Evolutionary conservation across 495 filamentous ascomycete genomes (phyloP).

Genomic region (Penicillium cataractarum): DNA sequence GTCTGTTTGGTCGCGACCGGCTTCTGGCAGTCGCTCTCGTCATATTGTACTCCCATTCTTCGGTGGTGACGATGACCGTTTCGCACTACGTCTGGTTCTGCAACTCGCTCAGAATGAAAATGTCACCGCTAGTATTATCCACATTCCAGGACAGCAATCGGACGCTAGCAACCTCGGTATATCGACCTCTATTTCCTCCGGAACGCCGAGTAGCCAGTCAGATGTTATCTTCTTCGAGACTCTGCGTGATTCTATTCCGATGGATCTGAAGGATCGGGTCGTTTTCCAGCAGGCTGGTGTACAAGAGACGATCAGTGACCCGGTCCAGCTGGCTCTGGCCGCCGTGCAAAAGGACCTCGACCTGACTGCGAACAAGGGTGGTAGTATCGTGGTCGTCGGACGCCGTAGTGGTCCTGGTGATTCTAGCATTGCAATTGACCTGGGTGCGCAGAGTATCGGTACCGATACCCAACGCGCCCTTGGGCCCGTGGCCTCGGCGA

Average conservation of each 20-base stretch:
- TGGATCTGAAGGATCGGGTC: slow-evolving; percentile 61
- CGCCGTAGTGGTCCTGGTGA: slow-evolving; percentile 45
- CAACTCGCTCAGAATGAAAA: slow-evolving; percentile 77
- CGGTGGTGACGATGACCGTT: slow-evolving; percentile 82
- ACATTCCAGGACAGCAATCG: slow-evolving; percentile 21
- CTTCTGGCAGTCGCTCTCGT: slow-evolving; percentile 64
- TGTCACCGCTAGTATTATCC: slow-evolving; percentile 52
- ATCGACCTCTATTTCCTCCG: slow-evolving; percentile 6
- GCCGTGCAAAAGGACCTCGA: slow-evolving; percentile 63
- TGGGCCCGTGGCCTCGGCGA: slow-evolving; percentile 67
- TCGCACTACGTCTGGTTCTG: slow-evolving; percentile 77
- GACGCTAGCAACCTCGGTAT: slow-evolving; percentile 3
- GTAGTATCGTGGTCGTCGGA: slow-evolving; percentile 79
- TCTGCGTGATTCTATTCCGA: slow-evolving; percentile 63
- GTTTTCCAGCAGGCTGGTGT: slow-evolving; percentile 51
- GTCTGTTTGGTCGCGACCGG: slow-evolving; percentile 46
- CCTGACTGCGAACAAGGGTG: slow-evolving; percentile 65
- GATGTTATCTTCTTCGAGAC: slow-evolving; percentile 67
- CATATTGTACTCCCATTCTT: slow-evolving; percentile 89
- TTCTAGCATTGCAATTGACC: slow-evolving; percentile 7
- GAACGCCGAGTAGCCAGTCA: slow-evolving; percentile 20
- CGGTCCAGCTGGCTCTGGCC: slow-evolving; percentile 37
- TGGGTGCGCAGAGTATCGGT: slow-evolving; percentile 32
- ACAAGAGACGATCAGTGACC: slow-evolving; percentile 21
- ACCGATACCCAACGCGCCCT: slow-evolving; percentile 61